Evolutionary conservation across 208 protist genomes (phyloP), one percentile per base, ranked within the genome.

Genomic region (Leishmania guyanensis): DNA sequence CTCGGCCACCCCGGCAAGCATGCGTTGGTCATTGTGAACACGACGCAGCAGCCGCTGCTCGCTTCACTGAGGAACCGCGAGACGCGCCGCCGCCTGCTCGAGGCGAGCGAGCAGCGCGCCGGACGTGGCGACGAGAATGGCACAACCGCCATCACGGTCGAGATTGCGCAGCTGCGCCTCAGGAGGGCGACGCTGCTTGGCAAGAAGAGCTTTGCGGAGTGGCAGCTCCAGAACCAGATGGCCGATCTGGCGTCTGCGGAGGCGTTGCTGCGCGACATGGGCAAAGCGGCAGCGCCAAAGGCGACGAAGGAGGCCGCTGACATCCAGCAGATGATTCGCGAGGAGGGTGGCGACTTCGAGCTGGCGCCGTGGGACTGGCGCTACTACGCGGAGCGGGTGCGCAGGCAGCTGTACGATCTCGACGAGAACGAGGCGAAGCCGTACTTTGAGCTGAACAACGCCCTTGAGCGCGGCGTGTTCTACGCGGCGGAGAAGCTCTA

Each of bases 401-500:
- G 90, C 58, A 86, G 88, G 79, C 53, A 84, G 74, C 76, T 83
- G 60, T 86, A 89, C 81, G 75, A 86, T 53, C 78, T 92, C 29
- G 90, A 93, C 74, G 90, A 90, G 58, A 83, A 51, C 33, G 86
- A 91, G 75, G 69, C 86, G 74, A 90, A 82, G 82, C 86, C 74
- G 26, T 89, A 93, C 86, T 90, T 93, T 58, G 86, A 91, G 82
- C 86, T 92, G n/a, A 60, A 80, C 60, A 88, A 46, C 60, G 90
- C 91, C 68, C 83, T 90, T 26, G 90, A 90, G 85, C 70, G 78
- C 5, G 90, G 90, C 46, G 90, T 85, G 16, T 92, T 92, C 81
- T 90, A 86, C 81, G 84, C 82, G 9, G 90, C 90, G 56, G 84
- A 89, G 78, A 64, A 88, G 80, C 86, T 92, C n/a, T 92, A 91